Percentiles rank a stretch among this genome's conserved stretches.
Conservation (phyloP, 1,284 basidiomycete genomes). For the Cutaneotrichosporon cutaneum region DNA sequence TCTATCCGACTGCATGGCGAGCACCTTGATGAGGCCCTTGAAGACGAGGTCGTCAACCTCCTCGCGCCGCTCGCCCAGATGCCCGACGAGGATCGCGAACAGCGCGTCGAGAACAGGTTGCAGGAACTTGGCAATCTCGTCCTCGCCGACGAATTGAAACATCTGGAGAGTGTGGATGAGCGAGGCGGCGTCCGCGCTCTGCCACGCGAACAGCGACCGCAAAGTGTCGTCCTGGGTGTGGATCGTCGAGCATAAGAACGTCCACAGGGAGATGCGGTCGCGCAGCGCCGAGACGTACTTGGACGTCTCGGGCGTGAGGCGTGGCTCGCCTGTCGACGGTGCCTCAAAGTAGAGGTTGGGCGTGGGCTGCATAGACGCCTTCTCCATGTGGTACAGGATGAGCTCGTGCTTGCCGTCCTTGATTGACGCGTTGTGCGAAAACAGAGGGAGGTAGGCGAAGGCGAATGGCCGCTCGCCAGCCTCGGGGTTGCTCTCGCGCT, state of each 20-base stretch:
- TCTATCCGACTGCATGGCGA: conserved; percentile 86
- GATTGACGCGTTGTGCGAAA: conserved; percentile 74
- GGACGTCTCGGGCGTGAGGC: conserved; percentile 64
- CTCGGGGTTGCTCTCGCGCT: conserved; percentile 61
- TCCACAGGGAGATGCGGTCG: conserved; percentile 78
- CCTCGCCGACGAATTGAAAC: conserved; percentile 88
- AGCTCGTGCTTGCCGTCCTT: conserved; percentile 88
- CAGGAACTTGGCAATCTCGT: conserved; percentile 92
- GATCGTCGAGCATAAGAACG: conserved; percentile 86
- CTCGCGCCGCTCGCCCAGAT: conserved; percentile 63
- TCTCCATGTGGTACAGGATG: conserved; percentile 76
- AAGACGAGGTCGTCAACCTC: conserved; percentile 86
- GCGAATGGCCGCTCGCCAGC: conserved; percentile 75
- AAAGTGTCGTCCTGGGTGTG: conserved; percentile 90
- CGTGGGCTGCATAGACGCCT: conserved; percentile 59
- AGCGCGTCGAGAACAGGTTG: conserved; percentile 89
- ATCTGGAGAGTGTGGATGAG: conserved; percentile 74
- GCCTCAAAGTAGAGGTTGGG: conserved; percentile 70
- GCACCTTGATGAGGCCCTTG: conserved; percentile 83
- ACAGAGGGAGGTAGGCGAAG: conserved; percentile 87
- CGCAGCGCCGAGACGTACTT: conserved; percentile 66
- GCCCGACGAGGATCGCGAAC: conserved; percentile 80
- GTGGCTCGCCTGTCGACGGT: conserved; percentile 63
- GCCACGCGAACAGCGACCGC: conserved; percentile 81
- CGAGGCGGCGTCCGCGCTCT: conserved; percentile 62